These are phyloP conservation scores for Rhodotorula paludigena DNA, from an alignment of 768 basidiomycete genomes.

Conservation along the genomic window DNA sequence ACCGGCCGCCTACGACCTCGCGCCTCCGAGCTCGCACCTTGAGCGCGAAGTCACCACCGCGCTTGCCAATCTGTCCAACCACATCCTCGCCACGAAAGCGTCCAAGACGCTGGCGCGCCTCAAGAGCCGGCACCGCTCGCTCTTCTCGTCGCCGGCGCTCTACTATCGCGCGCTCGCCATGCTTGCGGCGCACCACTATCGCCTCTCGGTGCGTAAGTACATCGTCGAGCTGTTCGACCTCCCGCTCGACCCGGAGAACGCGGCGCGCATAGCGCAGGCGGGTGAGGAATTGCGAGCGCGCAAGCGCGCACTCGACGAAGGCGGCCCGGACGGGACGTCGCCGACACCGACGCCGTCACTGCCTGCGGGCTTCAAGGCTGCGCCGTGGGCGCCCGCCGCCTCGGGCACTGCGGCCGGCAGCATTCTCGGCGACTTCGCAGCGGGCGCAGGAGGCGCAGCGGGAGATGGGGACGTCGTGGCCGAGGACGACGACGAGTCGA, in stretches of 20 bases:
- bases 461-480: neutral
- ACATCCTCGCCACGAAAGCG: slow-evolving; percentile 89
- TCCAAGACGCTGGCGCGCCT: slow-evolving; percentile 80
- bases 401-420: neutral
- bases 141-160: slow-evolving; percentile 72
- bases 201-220: slow-evolving; percentile 84
- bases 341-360: neutral
- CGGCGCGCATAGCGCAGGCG: slow-evolving; percentile 1
- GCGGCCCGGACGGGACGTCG: neutral
- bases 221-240: slow-evolving; percentile 82
- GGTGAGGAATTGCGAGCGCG: slow-evolving; percentile 8
- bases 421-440: neutral
- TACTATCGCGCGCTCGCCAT: slow-evolving; percentile 80
- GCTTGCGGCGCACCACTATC: slow-evolving; percentile 82
- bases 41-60: slow-evolving; percentile 82
- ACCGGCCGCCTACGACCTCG: slow-evolving; percentile 46
- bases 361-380: neutral
- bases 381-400: no score
- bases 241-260: neutral
- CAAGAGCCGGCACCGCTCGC: slow-evolving; percentile 67
- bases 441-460: neutral
- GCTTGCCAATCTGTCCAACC: slow-evolving; percentile 89
- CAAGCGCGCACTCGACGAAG: neutral
- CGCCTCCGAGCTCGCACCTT: slow-evolving; percentile 61
- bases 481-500: slow-evolving; percentile 7